phyloP scores from a whole-genome alignment of 345 rosid species.

The Combretum micranthum region DNA sequence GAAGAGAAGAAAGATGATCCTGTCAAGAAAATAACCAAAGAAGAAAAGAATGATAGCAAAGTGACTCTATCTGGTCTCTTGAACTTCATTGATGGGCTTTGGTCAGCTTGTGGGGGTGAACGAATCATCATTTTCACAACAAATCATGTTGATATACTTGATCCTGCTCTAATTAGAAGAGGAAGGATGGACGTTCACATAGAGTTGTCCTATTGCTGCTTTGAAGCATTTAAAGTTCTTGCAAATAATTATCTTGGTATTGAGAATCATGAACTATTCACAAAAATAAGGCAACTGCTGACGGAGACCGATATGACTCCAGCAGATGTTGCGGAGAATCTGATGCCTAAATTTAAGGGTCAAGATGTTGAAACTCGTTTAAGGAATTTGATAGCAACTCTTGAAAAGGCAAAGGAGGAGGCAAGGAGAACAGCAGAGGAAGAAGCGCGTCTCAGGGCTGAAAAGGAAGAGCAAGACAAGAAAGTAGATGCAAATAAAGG shows the following conservation, averaged over 20 bases:
- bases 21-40: not conserved
- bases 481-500: not conserved
- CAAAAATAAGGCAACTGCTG: not conserved
- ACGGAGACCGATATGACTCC: slow-evolving; percentile 11
- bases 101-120: slow-evolving; percentile 23
- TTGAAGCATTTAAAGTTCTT: slow-evolving; percentile 12
- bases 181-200: slow-evolving; percentile 26
- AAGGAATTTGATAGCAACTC: slow-evolving; percentile 4
- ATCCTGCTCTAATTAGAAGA: slow-evolving; percentile 17
- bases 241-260: slow-evolving; percentile 9
- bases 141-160: slow-evolving; percentile 17
- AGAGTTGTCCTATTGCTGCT: slow-evolving; percentile 14
- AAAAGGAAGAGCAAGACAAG: not conserved
- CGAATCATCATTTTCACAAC: slow-evolving; percentile 20
- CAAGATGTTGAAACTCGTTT: slow-evolving; percentile 8
- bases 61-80: slow-evolving; percentile 22
- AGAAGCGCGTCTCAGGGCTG: not conserved
- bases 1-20: not conserved
- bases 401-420: slow-evolving; percentile 6
- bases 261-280: slow-evolving; percentile 6
- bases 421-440: slow-evolving; percentile 3
- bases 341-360: slow-evolving; percentile 12
- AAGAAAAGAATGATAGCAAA: slow-evolving; percentile 9
- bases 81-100: slow-evolving; percentile 18
- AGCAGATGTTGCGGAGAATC: slow-evolving; percentile 19